phyloP scores from a whole-genome alignment of 306 rosid genomes.

The Dalbergia oliveri region DNA sequence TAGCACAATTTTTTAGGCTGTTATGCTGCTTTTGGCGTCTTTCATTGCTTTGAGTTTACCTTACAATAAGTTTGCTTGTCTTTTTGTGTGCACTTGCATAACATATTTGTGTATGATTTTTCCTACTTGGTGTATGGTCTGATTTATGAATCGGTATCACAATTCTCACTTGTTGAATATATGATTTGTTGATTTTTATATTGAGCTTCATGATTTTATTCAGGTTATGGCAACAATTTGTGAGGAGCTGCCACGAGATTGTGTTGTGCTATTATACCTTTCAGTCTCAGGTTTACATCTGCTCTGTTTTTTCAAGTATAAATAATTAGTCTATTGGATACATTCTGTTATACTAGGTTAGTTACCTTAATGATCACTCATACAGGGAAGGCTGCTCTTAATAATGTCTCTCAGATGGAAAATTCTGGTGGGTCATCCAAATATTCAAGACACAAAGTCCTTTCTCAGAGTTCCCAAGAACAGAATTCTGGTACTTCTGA shows the following conservation, averaged over 20 bases:
- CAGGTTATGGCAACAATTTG: slow-evolving; percentile 98
- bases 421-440: slow-evolving; percentile 70
- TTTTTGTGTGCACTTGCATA: neutral
- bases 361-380: slow-evolving; percentile 52
- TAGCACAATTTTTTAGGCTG: slow-evolving; percentile 27
- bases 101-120: slow-evolving; percentile 18
- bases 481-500: slow-evolving; percentile 59
- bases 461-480: slow-evolving; percentile 64
- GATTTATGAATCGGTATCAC: slow-evolving; percentile 24
- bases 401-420: slow-evolving; percentile 62
- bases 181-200: slow-evolving; percentile 43
- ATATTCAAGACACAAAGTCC: slow-evolving; percentile 61
- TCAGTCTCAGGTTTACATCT: slow-evolving; percentile 87
- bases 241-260: slow-evolving; percentile 91
- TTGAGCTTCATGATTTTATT: slow-evolving; percentile 42
- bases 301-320: slow-evolving; percentile 35
- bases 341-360: slow-evolving; percentile 47
- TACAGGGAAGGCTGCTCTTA: slow-evolving; percentile 77
- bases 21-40: slow-evolving; percentile 11
- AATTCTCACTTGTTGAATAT: slow-evolving; percentile 3
- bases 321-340: slow-evolving; percentile 23
- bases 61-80: slow-evolving; percentile 30
- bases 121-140: slow-evolving; percentile 2
- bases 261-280: slow-evolving; percentile 83
- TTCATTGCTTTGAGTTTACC: slow-evolving; percentile 14